Base-by-base conservation (phyloP, 768 basidiomycete species). In the Dictyophora rubrovolvata region DNA sequence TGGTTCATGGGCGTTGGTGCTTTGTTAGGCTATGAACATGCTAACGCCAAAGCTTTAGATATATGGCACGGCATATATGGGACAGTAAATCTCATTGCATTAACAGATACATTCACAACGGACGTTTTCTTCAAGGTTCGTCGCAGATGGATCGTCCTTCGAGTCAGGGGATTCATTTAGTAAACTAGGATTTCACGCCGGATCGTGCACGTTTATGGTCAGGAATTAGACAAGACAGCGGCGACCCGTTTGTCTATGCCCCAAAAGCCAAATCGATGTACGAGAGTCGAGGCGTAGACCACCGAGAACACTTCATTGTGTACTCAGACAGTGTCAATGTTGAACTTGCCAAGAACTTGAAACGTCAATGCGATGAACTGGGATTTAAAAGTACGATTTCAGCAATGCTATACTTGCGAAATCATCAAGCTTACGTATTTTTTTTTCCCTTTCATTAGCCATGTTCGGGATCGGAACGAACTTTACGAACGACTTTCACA, bases 101-200 rank as follows among this genome's bases (percentile, higher is more conserved):
- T 97, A 35, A 96, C 96, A 14, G 96, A 99, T 72, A 99, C 96
- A 0, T 98, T 96, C 71, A 89, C 93, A 6, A 90, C 89, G 1
- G 72, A 80, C 34, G 84, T 81, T 0, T 98, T 97, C 73, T 93
- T 92, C 75, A 78, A 82, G 73, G 93, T 81, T 67, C 22, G 65
- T 48, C 12, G 14, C 14, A 2, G 4, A 22, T 28, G 9, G 17
- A 16, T 6, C 60, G 28, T 49, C 18, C 14, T 60, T 18, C 21
- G 6, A 36, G 46, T 47, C 35, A 28, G 28, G 20, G 17, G 16
- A 20, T 7, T 54, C n/a, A 56, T 1, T 35, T 46, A n/a, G n/a
- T n/a, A n/a, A 35, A 34, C 18, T 22, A 59, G 57, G 57, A 60
- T 36, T 59, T 59, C 17, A 52, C 72, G 63, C 78, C 79, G 1